Evolutionary conservation across 2,329 filamentous ascomycete genomes (phyloP).

Genomic region (Pyrenophora graminea): DNA sequence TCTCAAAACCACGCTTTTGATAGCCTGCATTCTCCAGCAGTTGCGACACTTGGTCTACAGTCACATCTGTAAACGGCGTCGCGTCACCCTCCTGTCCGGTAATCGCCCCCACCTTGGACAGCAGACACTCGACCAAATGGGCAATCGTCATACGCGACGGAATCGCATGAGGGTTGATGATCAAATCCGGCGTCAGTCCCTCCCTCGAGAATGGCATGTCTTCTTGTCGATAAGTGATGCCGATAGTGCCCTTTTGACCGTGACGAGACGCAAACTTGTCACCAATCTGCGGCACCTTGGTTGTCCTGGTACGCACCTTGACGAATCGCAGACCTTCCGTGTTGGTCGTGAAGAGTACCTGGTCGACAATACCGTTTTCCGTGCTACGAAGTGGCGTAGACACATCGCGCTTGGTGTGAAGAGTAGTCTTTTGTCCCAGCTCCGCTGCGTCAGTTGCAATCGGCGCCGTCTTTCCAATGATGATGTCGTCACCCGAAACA

Average conservation of each 20-base stretch:
- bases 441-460: conserved; percentile 92
- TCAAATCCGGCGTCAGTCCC: conserved; percentile 90
- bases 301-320: conserved; percentile 95
- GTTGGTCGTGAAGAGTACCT: conserved; percentile 91
- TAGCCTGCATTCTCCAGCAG: conserved; percentile 88
- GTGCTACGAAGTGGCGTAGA: conserved; percentile 94
- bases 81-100: conserved; percentile 96
- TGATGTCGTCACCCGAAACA: conserved; percentile 96
- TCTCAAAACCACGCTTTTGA: conserved; percentile 94
- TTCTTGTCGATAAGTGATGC: conserved; percentile 95
- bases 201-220: conserved; percentile 98
- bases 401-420: conserved; percentile 91
- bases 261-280: conserved; percentile 99
- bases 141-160: conserved; percentile 99
- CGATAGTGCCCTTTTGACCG: conserved; percentile 98
- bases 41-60: conserved; percentile 88
- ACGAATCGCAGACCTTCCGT: conserved; percentile 93
- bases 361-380: conserved; percentile 94
- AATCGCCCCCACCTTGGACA: conserved; percentile 92
- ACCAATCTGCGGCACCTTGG: conserved; percentile 97
- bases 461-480: conserved; percentile 97
- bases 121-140: conserved; percentile 97
- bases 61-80: conserved; percentile 96
- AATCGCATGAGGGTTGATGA: conserved; percentile 99
- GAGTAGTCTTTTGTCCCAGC: conserved; percentile 84